Conservation (phyloP, 257 asterid genomes). For the Mitragyna speciosa region DNA sequence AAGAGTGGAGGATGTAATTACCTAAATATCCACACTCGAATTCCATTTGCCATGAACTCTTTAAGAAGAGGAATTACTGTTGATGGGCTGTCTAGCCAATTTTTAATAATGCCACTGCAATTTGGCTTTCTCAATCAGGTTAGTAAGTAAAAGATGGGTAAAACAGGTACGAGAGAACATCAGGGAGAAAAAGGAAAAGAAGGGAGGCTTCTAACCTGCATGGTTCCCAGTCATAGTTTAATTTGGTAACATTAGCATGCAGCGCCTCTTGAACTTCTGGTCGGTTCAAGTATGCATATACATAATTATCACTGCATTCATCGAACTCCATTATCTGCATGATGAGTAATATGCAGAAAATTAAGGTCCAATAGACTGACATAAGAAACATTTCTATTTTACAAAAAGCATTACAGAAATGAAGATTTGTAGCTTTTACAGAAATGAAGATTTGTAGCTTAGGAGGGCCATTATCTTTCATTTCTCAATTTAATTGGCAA, state of each 20-base stretch:
- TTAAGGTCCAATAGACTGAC: no score
- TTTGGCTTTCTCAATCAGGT: background rate
- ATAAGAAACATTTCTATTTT: no score
- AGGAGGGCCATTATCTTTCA: background rate
- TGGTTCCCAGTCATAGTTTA: background rate
- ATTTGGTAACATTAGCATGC: background rate
- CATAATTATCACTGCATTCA: constrained; percentile 69
- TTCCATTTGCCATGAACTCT: background rate
- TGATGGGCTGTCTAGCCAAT: background rate
- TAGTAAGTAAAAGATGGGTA: background rate
- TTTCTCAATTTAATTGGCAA: no score
- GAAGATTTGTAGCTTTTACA: no score
- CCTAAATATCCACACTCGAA: constrained; percentile 71
- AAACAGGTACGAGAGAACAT: background rate
- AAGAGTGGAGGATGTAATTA: constrained; percentile 13
- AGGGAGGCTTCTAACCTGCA: background rate
- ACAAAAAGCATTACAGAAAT: no score
- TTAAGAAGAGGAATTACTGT: background rate
- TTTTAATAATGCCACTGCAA: background rate
- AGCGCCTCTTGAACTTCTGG: constrained; percentile 70
- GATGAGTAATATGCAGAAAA: background rate
- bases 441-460: no score
- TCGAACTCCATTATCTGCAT: constrained; percentile 47
- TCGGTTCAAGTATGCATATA: constrained; percentile 55
- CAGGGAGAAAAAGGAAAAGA: background rate